Conservation (phyloP, 2,329 filamentous ascomycete genomes). For the Chaetomiaceae sp. region DNA sequence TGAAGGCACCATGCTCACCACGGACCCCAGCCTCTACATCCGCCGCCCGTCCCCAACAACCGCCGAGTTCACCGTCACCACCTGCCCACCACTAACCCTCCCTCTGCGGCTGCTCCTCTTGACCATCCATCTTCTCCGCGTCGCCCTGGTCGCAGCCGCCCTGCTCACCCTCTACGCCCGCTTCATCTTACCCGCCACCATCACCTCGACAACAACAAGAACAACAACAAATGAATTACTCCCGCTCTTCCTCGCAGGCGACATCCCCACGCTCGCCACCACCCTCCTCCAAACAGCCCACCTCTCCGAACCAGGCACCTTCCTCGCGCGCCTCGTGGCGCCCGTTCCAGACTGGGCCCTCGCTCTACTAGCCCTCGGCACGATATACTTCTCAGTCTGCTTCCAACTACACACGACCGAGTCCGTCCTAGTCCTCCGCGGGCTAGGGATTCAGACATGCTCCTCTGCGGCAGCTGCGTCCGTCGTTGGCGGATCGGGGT, state of each 20-base stretch:
- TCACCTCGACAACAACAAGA: not conserved
- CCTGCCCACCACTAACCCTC: constrained; percentile 54
- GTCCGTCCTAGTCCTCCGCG: constrained; percentile 80
- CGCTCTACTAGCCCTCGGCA: constrained; percentile 33
- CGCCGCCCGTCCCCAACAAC: constrained; percentile 78
- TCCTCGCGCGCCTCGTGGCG: constrained; percentile 32
- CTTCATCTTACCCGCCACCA: constrained; percentile 29
- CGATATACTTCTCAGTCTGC: constrained; percentile 42
- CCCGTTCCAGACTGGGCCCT: constrained; percentile 35
- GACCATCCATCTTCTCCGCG: constrained; percentile 40
- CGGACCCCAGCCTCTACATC: constrained; percentile 54
- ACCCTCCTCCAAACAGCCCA: constrained; percentile 17
- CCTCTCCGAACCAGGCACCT: constrained; percentile 29
- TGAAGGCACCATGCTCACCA: constrained; percentile 53
- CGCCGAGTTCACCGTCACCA: constrained; percentile 88
- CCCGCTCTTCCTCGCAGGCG: constrained; percentile 22
- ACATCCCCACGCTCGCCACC: constrained; percentile 5
- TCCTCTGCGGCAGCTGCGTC: constrained; percentile 37
- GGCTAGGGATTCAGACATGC: constrained; percentile 85
- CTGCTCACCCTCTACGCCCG: constrained; percentile 48
- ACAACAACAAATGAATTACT: constrained; percentile 23
- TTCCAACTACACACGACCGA: constrained; percentile 60
- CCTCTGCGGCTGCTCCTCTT: constrained; percentile 43
- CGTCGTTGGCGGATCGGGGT: constrained; percentile 27
- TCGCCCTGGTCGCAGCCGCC: constrained; percentile 37